A percentile compares a stretch with the other conserved stretches of the same genome.
Conservation (phyloP, 1,284 basidiomycete genomes). For the Phellopilus nigrolimitatus region DNA sequence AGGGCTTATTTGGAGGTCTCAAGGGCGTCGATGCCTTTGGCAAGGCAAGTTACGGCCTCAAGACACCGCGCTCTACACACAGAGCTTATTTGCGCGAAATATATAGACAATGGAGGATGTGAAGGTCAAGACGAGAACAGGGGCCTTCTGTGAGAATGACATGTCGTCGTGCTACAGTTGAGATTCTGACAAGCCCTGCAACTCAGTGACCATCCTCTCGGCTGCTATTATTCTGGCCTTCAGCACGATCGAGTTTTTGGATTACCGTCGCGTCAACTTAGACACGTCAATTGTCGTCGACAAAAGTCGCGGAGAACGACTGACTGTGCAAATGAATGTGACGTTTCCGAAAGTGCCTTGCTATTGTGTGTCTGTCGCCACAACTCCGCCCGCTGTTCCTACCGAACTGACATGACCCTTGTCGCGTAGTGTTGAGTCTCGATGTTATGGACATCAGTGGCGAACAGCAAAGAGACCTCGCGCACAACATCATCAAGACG, state of each 20-base stretch:
- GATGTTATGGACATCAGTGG: constrained; percentile 99
- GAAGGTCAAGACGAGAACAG: constrained; percentile 93
- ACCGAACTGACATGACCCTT: background rate
- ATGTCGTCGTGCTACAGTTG: background rate
- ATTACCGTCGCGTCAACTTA: constrained; percentile 84
- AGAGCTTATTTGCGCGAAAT: constrained; percentile 8
- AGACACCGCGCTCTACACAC: constrained; percentile 19
- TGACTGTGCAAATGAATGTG: constrained; percentile 89
- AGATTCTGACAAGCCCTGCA: background rate
- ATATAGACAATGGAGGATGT: constrained; percentile 93
- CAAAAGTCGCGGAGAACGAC: constrained; percentile 88
- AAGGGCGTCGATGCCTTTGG: constrained; percentile 96
- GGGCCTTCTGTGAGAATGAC: constrained; percentile 76
- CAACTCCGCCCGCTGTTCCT: background rate
- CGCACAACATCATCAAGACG: constrained; percentile 87
- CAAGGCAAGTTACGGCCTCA: constrained; percentile 58
- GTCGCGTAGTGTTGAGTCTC: constrained; percentile 73
- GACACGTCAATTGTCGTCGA: constrained; percentile 93
- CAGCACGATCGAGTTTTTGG: constrained; percentile 90
- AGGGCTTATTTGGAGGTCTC: constrained; percentile 59
- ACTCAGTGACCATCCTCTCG: constrained; percentile 85
- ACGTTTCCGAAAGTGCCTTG: constrained; percentile 97
- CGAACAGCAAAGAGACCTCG: constrained; percentile 85
- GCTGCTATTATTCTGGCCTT: constrained; percentile 90
- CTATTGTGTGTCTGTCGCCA: constrained; percentile 65